phyloP scores from a whole-genome alignment of 495 filamentous ascomycete genomes.

The Hypoxylon fuscum region DNA sequence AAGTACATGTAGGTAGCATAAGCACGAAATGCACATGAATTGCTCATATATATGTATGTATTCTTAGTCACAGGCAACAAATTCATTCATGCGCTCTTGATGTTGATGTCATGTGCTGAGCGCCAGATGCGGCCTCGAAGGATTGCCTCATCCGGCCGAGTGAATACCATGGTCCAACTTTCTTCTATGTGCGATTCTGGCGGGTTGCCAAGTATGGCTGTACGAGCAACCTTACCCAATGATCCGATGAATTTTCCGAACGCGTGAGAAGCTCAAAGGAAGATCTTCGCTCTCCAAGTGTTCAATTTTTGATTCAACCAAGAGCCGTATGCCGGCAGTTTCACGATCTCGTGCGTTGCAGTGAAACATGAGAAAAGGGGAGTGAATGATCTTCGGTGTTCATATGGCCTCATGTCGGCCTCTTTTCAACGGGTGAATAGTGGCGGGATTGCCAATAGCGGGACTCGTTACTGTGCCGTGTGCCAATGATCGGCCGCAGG shows the following conservation, averaged over 20 bases:
- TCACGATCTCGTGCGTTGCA: constrained; percentile 24
- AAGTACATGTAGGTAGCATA: constrained; percentile 19
- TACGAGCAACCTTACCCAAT: constrained; percentile 10
- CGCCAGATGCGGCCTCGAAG: constrained; percentile 32
- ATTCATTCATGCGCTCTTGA: constrained; percentile 9
- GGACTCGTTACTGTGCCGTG: constrained; percentile 30
- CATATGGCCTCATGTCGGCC: constrained; percentile 43
- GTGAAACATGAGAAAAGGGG: constrained; percentile 32
- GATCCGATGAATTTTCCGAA: constrained; percentile 9
- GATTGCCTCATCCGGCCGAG: constrained; percentile 31
- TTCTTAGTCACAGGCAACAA: constrained; percentile 3
- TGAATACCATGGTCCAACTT: constrained; percentile 22
- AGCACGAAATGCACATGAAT: too few species aligned
- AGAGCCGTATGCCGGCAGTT: constrained; percentile 38
- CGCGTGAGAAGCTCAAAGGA: constrained; percentile 1
- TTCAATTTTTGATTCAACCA: constrained; percentile 18
- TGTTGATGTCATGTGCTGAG: constrained; percentile 35
- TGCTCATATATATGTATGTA: constrained; percentile 1
- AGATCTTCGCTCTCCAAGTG: constrained; percentile 9
- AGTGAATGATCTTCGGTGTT: constrained; percentile 37
- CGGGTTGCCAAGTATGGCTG: constrained; percentile 25
- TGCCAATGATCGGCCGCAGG: constrained; percentile 32
- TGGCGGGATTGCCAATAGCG: constrained; percentile 26
- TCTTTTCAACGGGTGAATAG: constrained; percentile 38
- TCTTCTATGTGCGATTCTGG: constrained; percentile 20